A percentile compares a stretch with the other conserved stretches of the same genome.
These are phyloP conservation scores for Nicotiana noctiflora DNA, from an alignment of 257 asterid genomes.

Conservation along the genomic window DNA sequence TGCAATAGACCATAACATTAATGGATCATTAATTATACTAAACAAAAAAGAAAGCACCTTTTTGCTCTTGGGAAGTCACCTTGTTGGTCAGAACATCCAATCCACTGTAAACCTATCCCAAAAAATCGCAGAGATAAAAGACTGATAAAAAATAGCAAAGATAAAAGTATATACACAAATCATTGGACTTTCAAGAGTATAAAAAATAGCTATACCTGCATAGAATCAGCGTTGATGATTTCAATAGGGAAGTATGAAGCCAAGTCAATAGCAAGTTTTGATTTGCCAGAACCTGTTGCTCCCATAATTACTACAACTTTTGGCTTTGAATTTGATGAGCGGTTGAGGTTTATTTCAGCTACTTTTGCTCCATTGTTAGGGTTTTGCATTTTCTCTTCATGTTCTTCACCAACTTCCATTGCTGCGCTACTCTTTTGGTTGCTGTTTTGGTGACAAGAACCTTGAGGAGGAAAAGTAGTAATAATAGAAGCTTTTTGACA, in stretches of 20 bases:
- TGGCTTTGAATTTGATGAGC: conserved; percentile 28
- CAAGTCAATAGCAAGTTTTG: conserved; percentile 79
- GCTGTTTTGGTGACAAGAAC: too few species aligned
- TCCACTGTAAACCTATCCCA: conserved; percentile 58
- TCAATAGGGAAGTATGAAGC: conserved; percentile 74
- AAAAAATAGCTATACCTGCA: conserved; percentile 49
- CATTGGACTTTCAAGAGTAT: neutral
- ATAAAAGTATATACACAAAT: neutral
- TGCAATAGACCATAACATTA: too few species aligned
- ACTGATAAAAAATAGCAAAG: neutral
- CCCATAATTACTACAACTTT: conserved; percentile 78
- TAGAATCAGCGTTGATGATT: conserved; percentile 89
- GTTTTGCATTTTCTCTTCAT: neutral
- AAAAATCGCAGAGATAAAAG: too few species aligned
- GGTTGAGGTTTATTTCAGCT: neutral
- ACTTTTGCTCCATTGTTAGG: conserved; percentile 1
- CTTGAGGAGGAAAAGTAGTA: too few species aligned
- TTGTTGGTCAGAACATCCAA: conserved; percentile 88
- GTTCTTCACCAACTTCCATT: conserved; percentile 5
- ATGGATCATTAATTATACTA: neutral
- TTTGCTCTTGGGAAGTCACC: conserved; percentile 60
- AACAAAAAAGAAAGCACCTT: conserved; percentile 35
- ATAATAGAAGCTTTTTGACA: too few species aligned
- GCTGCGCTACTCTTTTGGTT: neutral
- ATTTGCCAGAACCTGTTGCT: conserved; percentile 79